Evolutionary conservation across 768 basidiomycete species (phyloP), one percentile per base, ranked within the genome.

Genomic region (Phylloporus arenicola): DNA sequence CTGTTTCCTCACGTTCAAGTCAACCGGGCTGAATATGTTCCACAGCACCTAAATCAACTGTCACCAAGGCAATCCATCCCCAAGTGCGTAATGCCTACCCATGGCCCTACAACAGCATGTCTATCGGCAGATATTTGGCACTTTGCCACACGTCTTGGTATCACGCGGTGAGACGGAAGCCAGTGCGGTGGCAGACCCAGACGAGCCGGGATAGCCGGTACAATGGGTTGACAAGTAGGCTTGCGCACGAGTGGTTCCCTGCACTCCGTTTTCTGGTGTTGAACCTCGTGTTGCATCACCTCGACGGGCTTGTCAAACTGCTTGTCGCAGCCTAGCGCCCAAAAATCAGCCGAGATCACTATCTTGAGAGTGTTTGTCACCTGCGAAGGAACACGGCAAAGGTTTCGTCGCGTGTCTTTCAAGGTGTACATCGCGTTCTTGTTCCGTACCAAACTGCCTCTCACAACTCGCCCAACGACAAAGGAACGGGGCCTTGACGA

Each of bases 391-490:
- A 55, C 67, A 68, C 16, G 66, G 62, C 20, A 68, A 19, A 47
- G 67, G 68, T 41, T 51, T 57, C 40, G 47, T 51, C 24, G 60
- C 43, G 68, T 89, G 87, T 33, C 57, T 74, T 55, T 74, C 70
- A 6, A 85, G 59, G 64, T 89, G 86, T 47, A 64, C 54, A 35
- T 66, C 64, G 50, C 79, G 64, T 43, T 69, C 57, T 38, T 68
- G 64, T 38, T 62, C 61, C 43, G 60, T 58, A n/a, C 47, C 45
- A 62, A 77, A 76, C 48, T 61, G 68, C 27, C 69, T 69, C n/a
- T 71, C 70, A 61, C 84, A 88, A 25, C 68, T 68, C 16, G 73
- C 69, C 86, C 86, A 87, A 41, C 61, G 68, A 63, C 84, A 84
- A 31, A 63, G 56, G 54, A 70, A 79, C 12, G 64, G 61, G n/a